These are phyloP conservation scores for Pterulicium gracile DNA, from an alignment of 1,284 basidiomycete genomes.

Conservation along the genomic window DNA sequence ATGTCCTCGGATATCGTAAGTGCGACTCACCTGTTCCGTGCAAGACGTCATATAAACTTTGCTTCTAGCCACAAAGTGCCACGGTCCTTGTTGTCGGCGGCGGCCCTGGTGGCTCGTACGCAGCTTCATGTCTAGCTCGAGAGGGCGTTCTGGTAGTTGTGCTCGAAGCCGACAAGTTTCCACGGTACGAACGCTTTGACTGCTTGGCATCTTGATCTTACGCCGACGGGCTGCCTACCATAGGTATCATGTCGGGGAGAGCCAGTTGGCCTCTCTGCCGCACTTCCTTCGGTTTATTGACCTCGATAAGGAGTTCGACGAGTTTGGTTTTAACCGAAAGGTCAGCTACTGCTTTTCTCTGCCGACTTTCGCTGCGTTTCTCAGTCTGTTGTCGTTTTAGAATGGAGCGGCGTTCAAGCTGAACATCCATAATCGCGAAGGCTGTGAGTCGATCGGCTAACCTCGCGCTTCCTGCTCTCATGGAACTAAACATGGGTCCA, in stretches of 20 bases:
- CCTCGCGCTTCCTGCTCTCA: too few species aligned
- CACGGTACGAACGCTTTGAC: slow-evolving; percentile 15
- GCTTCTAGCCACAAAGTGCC: slow-evolving; percentile 13
- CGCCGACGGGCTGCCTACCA: too few species aligned
- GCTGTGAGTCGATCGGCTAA: slow-evolving; percentile 27
- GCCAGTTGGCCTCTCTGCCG: slow-evolving; percentile 33
- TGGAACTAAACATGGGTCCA: slow-evolving; percentile 10
- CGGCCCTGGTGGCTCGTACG: slow-evolving; percentile 45
- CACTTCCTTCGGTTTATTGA: slow-evolving; percentile 32
- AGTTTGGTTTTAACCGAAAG: slow-evolving; percentile 31
- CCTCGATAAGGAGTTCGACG: slow-evolving; percentile 26
- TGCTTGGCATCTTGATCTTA: too few species aligned
- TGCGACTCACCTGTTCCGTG: too few species aligned
- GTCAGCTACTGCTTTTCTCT: slow-evolving; percentile 15
- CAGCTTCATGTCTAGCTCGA: slow-evolving; percentile 39
- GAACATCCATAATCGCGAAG: slow-evolving; percentile 28
- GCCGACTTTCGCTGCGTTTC: too few species aligned
- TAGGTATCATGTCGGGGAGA: slow-evolving; percentile 39
- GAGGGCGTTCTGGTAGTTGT: slow-evolving; percentile 43
- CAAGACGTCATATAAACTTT: too few species aligned
- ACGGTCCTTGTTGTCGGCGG: slow-evolving; percentile 30
- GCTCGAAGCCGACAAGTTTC: slow-evolving; percentile 41
- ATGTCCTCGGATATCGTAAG: too few species aligned
- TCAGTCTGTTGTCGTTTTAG: slow-evolving; percentile 15
- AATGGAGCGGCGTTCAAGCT: slow-evolving; percentile 34